phyloP scores from a whole-genome alignment of 495 filamentous ascomycete species.

The Chaetomium tenue region DNA sequence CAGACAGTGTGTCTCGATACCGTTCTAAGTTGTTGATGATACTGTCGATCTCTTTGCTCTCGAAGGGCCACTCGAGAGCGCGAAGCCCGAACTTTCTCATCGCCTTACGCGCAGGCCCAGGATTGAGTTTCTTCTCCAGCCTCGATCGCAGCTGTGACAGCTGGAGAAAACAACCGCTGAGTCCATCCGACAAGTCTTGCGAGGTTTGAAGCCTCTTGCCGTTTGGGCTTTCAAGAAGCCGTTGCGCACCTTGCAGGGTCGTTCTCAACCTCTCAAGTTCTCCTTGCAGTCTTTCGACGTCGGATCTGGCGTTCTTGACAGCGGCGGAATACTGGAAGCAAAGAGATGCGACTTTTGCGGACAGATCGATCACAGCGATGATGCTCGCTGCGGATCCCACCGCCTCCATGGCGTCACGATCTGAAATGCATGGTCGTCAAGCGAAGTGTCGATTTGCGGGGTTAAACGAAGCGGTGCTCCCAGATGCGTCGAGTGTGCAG shows the following conservation, averaged over 20 bases:
- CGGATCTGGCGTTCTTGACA: slow-evolving; percentile 38
- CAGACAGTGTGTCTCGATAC: slow-evolving; percentile 4
- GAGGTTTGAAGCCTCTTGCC: slow-evolving; percentile 8
- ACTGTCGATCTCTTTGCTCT: slow-evolving; percentile 1
- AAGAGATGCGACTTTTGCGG: slow-evolving; percentile 32
- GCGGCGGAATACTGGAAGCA: slow-evolving; percentile 36
- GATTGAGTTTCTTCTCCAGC: slow-evolving; percentile 7
- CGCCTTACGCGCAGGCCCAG: not conserved
- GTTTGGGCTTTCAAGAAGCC: slow-evolving; percentile 9
- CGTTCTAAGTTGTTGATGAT: slow-evolving; percentile 5
- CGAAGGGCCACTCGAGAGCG: slow-evolving; percentile 8
- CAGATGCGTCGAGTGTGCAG: slow-evolving; percentile 7
- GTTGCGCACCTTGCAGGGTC: slow-evolving; percentile 9
- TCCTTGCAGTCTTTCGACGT: slow-evolving; percentile 37
- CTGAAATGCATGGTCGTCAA: slow-evolving; percentile 4
- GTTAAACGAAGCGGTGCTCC: slow-evolving; percentile 6
- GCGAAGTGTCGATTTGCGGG: slow-evolving; percentile 7
- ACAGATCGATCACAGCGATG: slow-evolving; percentile 40
- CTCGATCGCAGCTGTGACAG: slow-evolving; percentile 3
- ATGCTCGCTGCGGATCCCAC: slow-evolving; percentile 33
- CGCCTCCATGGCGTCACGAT: slow-evolving; percentile 16
- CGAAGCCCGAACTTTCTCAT: not conserved
- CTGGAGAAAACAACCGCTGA: not conserved
- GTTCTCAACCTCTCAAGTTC: slow-evolving; percentile 31
- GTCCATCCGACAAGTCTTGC: not conserved